Evolutionary conservation across 306 rosid genomes (phyloP).

Genomic region (Abrus pulchellus): DNA sequence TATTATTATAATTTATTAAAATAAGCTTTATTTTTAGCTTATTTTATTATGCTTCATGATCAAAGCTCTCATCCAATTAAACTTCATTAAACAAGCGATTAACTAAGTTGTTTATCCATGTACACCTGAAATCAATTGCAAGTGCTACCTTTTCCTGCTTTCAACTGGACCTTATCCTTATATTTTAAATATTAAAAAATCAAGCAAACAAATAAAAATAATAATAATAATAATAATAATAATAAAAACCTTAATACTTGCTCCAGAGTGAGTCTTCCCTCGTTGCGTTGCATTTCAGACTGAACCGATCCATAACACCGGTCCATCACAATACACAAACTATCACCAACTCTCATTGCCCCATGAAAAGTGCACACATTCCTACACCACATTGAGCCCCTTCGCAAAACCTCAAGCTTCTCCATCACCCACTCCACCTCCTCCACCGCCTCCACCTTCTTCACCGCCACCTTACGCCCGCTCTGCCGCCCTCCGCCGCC

Average conservation of each 20-base stretch:
- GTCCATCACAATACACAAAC: conserved; percentile 79
- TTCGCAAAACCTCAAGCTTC: conserved; percentile 70
- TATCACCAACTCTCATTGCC: conserved; percentile 63
- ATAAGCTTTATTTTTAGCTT: too few species aligned
- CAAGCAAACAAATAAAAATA: too few species aligned
- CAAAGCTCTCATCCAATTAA: too few species aligned
- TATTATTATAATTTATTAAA: too few species aligned
- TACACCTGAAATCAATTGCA: too few species aligned
- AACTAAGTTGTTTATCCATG: too few species aligned
- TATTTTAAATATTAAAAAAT: too few species aligned
- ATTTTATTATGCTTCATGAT: too few species aligned
- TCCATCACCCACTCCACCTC: conserved; percentile 76
- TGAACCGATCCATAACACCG: conserved; percentile 79
- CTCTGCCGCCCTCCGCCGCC: conserved; percentile 52
- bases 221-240: background rate
- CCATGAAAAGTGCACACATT: conserved; percentile 90
- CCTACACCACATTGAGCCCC: conserved; percentile 90
- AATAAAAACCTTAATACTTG: conserved; percentile 77
- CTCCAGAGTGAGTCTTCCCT: conserved; percentile 89
- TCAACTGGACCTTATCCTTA: too few species aligned
- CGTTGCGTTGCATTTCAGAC: conserved; percentile 81
- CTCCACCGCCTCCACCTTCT: conserved; percentile 67
- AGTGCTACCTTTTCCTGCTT: too few species aligned
- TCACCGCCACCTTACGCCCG: conserved; percentile 71
- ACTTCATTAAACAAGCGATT: too few species aligned